phyloP scores from a whole-genome alignment of 2,329 filamentous ascomycete species.

The Colletotrichum costaricense region DNA sequence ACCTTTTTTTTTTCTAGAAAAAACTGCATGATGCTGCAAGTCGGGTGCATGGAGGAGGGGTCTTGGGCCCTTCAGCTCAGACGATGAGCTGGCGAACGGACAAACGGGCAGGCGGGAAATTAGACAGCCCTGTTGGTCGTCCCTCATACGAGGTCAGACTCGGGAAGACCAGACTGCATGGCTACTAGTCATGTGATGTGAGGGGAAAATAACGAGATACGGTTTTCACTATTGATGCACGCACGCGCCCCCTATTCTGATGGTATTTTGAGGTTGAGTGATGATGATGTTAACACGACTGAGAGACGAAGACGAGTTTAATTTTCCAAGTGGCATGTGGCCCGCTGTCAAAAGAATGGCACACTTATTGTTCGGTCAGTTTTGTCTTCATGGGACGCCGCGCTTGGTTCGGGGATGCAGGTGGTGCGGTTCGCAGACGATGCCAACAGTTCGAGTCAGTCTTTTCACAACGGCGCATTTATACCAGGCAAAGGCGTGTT shows the following conservation, averaged over 20 bases:
- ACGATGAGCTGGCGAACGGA: constrained; percentile 30
- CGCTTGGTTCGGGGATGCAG: neutral
- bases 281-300: neutral
- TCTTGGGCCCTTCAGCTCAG: constrained; percentile 32
- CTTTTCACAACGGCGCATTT: neutral
- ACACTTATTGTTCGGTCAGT: neutral
- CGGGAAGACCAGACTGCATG: neutral
- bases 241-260: neutral
- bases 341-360: constrained; percentile 10
- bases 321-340: constrained; percentile 9
- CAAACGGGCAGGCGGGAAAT: constrained; percentile 14
- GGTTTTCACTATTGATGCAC: constrained; percentile 2
- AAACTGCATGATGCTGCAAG: constrained; percentile 20
- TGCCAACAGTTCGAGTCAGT: neutral
- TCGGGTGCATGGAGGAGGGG: constrained; percentile 21
- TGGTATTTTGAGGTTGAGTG: neutral
- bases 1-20: neutral
- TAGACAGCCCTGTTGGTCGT: neutral
- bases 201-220: constrained; percentile 14
- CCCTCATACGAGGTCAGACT: constrained; percentile 19
- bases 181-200: neutral
- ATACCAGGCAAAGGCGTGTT: neutral
- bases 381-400: neutral
- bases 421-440: neutral
- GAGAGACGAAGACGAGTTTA: neutral